Base-by-base conservation (phyloP, 257 asterid genomes). In the Vinca minor region DNA sequence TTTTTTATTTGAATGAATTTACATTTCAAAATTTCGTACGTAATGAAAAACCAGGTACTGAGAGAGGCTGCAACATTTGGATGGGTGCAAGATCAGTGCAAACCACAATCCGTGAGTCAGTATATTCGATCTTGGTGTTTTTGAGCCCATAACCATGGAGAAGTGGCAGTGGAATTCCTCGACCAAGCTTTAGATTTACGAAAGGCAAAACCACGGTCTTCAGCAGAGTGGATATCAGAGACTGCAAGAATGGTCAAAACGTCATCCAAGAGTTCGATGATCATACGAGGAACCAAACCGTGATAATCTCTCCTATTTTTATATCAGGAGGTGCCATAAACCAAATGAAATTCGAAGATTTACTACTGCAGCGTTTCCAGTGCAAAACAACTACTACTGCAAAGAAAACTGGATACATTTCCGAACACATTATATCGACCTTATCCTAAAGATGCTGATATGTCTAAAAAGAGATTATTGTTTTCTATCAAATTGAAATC, bases 111-210 rank as follows among this genome's bases (percentile, higher is more conserved):
- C 95, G 81, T 2, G 83, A 77, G 8, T 83, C 79, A 13, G 74
- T 21, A 71, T 76, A 84, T 58, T 76, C 39, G 64, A 93, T 73
- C 50, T 74, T 70, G 23, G 95, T 79, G 62, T 85, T 72, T 39
- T 74, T 81, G 70, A 93, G 94, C 69, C 70, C 79, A 35, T 89
- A 89, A 14, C 97, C 96, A 20, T 71, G 83, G 72, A 80, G 76
- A 69, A 63, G 59, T 9, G 97, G 97, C 63, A 93, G 65, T 31
- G 71, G 78, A 70, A 62, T 59, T 65, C 99, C 99, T 50, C 71
- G 62, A 65, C 76, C 36, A 15, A 93, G 86, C 73, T 79, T 82
- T 61, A 79, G 20, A 66, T 93, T 93, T 61, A 86, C 69, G 15
- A 77, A 84, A 29, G 97, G 97, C 77, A 93, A 54, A 29, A 82